Evolutionary conservation across 2,329 filamentous ascomycete species (phyloP), one percentile per base, ranked within the genome.

Genomic region (Cladosporium sphaerospermum): DNA sequence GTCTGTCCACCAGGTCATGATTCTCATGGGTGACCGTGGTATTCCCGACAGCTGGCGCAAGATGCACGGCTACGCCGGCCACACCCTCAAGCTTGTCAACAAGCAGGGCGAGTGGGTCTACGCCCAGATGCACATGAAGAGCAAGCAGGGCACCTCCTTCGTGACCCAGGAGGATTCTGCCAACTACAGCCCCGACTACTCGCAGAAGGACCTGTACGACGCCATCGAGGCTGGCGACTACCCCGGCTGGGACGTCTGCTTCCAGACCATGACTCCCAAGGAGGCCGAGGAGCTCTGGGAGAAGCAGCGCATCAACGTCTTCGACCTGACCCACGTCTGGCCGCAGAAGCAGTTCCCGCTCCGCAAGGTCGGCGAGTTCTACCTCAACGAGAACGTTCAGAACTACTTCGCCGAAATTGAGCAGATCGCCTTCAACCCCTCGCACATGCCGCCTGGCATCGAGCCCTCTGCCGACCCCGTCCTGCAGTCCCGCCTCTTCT

Each of bases 401-500:
- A 82, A 82, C 65, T 82, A 82, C 67, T 82, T 82, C 57, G 78
- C 78, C 58, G 81, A 86, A 61, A 84, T 87, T 46, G 84, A 88
- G 71, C 84, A 87, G 65, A 77, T 81, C 14, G 82, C 83, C 2
- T 88, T 86, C 76, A 83, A 78, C 56, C 84, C 85, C 37, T 77
- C 82, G 6, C 83, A 87, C 64, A 69, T 87, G 67, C 76, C 81
- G 3, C 83, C 84, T 3, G 84, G 84, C 50, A 80, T 85, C 53
- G 84, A 87, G 68, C 80, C 83, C 11, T 85, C 83, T 9, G 82
- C 82, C 57, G 85, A 88, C 60, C 84, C 84, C 1, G 82, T 88
- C 36, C 74, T 88, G 3, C 84, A 88, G 68, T 80, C 79, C 37
- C 82, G 84, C 53, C 75, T 87, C 39, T 87, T 87, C 75, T 86